Base-by-base conservation (phyloP, 768 basidiomycete genomes). In the Chalciporus pseudorubinellus region DNA sequence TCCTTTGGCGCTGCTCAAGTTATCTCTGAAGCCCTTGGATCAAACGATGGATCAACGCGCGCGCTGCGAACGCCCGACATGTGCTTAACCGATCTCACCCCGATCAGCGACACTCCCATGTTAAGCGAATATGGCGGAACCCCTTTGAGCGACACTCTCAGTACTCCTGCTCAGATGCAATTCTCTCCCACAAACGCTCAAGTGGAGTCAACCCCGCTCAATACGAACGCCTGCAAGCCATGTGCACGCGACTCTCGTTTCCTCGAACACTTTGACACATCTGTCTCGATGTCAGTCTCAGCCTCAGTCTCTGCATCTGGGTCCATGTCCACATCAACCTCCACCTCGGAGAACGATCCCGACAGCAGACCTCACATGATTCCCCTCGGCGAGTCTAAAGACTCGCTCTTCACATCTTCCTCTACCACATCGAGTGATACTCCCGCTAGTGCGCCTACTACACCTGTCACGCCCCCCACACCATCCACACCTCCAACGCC, bases 401-500 rank as follows among this genome's bases (percentile, higher is more conserved):
- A 66, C 33, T 66, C 65, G 10, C 60, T 68, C 13, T 69, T 69
- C 42, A 55, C 63, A 4, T 40, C 56, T 5, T 63, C 63, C 11
- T 65, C 63, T 5, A n/a, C 62, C 20, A 55, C 63, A 1, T 50
- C 63, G 29, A 31, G 29, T 11, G 12, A 31, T 11, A 31, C 29
- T 2, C 11, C 11, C 13, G 29, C 29, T 11, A 31, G 29, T 31
- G 29, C 29, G 29, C 29, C 29, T 36, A 63, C 59, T 5, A 62
- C 59, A 3, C 43, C 60, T 8, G 57, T 56, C 10, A 44, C 55
- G 1, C 68, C 68, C 0, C 51, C 54, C 9, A 69, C 66, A 20
- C 68, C 68, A n/a, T 53, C 63, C 3, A 67, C 63, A 0, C 63
- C 66, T 1, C 46, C 46, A 20, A 38, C 39, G 28, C 38, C 36